Evolutionary conservation across 2,329 filamentous ascomycete genomes (phyloP).

Genomic region (Gaeumannomyces tritici): DNA sequence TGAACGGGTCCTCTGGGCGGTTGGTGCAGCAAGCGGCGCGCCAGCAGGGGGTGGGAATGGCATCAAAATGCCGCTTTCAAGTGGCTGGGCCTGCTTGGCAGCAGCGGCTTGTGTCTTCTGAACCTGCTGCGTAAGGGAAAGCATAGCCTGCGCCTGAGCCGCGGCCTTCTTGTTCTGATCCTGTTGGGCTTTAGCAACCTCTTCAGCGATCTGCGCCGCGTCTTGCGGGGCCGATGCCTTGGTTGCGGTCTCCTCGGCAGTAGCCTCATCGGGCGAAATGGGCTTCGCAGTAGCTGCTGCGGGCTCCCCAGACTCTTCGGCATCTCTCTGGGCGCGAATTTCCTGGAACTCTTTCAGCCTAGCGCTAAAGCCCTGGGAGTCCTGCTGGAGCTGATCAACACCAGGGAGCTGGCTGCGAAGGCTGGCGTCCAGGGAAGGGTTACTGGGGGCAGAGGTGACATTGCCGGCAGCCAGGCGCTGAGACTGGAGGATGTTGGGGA

Average conservation of each 20-base stretch:
- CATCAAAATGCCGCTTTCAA: conserved; percentile 56
- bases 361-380: conserved; percentile 53
- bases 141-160: conserved; percentile 26
- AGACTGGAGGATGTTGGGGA: background rate
- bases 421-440: conserved; percentile 23
- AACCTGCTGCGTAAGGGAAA: conserved; percentile 76
- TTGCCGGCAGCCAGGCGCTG: background rate
- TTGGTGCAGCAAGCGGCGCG: conserved; percentile 79
- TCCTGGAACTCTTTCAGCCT: conserved; percentile 78
- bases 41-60: conserved; percentile 55
- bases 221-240: conserved; percentile 1
- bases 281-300: conserved; percentile 16
- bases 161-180: background rate
- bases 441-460: conserved; percentile 20
- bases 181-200: conserved; percentile 3
- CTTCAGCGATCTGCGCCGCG: conserved; percentile 6
- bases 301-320: conserved; percentile 23
- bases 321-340: conserved; percentile 63
- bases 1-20: conserved; percentile 74
- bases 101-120: conserved; percentile 58
- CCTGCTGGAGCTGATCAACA: conserved; percentile 39
- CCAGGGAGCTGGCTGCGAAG: conserved; percentile 38
- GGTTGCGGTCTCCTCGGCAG: conserved; percentile 7
- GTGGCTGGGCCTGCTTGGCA: conserved; percentile 35
- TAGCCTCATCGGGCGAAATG: conserved; percentile 10